A percentile compares a stretch with the other conserved stretches of the same genome.
Conservation (phyloP, 805 yeast genomes). For the Jamesozyma jinghongensis region DNA sequence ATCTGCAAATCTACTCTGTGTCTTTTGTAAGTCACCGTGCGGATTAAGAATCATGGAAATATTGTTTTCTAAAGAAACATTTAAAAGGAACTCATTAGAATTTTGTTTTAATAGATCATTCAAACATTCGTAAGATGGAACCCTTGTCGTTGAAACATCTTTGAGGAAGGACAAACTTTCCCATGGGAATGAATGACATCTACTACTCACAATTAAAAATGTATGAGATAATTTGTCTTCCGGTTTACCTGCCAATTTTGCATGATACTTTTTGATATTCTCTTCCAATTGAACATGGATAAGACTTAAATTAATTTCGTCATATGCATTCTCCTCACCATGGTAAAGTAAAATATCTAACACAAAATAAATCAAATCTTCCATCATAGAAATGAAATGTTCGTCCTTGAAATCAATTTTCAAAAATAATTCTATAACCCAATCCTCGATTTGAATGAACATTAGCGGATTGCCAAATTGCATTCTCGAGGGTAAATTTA, state of each 20-base stretch:
- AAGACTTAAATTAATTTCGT: constrained; percentile 52
- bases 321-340: constrained; percentile 58
- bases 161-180: constrained; percentile 60
- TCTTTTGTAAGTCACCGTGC: constrained; percentile 59
- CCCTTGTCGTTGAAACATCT: constrained; percentile 52
- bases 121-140: constrained; percentile 56
- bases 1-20: constrained; percentile 49
- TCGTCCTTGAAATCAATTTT: constrained; percentile 32
- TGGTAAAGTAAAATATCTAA: constrained; percentile 51
- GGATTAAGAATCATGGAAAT: constrained; percentile 74
- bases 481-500: constrained; percentile 41
- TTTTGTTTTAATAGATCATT: constrained; percentile 24
- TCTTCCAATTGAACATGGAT: constrained; percentile 45
- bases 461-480: constrained; percentile 18
- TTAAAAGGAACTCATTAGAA: constrained; percentile 8
- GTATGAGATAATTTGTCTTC: constrained; percentile 38
- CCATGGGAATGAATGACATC: constrained; percentile 78
- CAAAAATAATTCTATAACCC: constrained; percentile 43
- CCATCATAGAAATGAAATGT: constrained; percentile 34
- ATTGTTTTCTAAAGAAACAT: constrained; percentile 19
- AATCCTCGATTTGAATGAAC: constrained; percentile 35
- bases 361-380: constrained; percentile 55
- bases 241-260: constrained; percentile 1
- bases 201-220: constrained; percentile 58
- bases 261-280: constrained; percentile 30